Base-by-base conservation (phyloP, 2,329 filamentous ascomycete species). In the Neofusicoccum cordaticola region DNA sequence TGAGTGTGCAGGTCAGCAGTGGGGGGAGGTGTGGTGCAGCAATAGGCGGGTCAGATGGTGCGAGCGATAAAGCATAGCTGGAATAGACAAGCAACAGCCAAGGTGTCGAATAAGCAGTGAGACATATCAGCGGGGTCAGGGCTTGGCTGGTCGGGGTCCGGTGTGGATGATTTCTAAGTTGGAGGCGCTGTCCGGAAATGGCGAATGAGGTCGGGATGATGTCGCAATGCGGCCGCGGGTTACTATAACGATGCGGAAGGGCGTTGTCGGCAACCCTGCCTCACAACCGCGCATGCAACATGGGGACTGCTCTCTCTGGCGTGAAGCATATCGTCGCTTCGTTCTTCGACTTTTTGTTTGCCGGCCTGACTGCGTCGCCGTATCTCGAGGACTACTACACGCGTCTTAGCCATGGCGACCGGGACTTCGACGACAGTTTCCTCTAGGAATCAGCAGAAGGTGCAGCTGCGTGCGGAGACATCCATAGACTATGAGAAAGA, bases 401-500 rank as follows among this genome's bases (percentile, higher is more conserved):
- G 31, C 56, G 56, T 13, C 19, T 62, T 19, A 17, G 44, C 44
- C 37, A 62, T 62, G 58, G 58, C 45, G 47, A 51, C 58, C 34
- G 45, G 47, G 22, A 62, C 58, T 12, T 50, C 35, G 47, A 62
- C 58, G 9, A 47, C 42, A 39, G 11, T 6, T 37, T 60, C 53
- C 53, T 58, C 42, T 60, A 42, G 56, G 56, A 31, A 15, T 62
- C 45, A 62, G 47, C 58, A 31, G 45, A 62, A 51, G 58, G 44
- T 62, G 58, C 58, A 51, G 37, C 45, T 62, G 17, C 58, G 58
- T 50, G 44, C 58, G 35, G 58, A 62, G 47, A 62, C 45, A 19
- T 62, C 58, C 35, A 62, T 62, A 50, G 58, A 62, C 58, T 62
- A 62, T 51, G 35, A 62, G 37, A 62, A 50, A 42, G 45, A 51